Base-by-base conservation (phyloP, 257 asterid species). In the Catharanthus roseus region DNA sequence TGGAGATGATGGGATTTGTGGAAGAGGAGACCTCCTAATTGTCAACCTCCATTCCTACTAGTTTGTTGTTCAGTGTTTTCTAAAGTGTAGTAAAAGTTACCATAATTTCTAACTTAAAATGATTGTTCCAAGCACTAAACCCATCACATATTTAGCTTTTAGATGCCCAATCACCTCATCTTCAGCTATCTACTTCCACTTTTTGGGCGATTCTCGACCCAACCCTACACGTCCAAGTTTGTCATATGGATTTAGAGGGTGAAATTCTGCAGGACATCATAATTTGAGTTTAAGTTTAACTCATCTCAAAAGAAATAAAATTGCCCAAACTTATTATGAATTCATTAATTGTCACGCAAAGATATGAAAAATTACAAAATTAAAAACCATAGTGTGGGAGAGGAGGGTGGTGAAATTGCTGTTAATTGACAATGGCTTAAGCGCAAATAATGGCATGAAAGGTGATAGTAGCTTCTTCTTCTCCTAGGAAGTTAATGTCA, bases 11-110 rank as follows among this genome's bases (percentile, higher is more conserved):
- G 33, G 50, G 26, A 69, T 36, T 5, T 53, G 29, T 69, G 33
- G 50, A 54, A 36, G 19, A 51, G 1, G 9, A 69, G 53, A 55
- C 39, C 64, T 70, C 33, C 31, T 15, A 54, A 54, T 69, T 70
- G 74, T 55, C 66, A 38, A 56, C 74, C 12, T 54, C 29, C 58
- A 38, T 36, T 23, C 12, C 12, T 15, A 7, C 38, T 41, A 56
- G 50, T 51, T 57, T 19, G 28, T 36, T 19, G 29, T 6, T 39
- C 24, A 16, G 65, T 12, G 5, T 24, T 31, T 13, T 60, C 33
- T 33, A 16, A 60, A 31, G 65, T 21, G 33, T n/a, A 36, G n/a
- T 33, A 2, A 33, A 16, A 68, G n/a, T 16, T 9, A 34, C 51
- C 29, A 34, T 26, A 42, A 15, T 34, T 38, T 11, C 39, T 16